These are phyloP conservation scores for Venustampulla echinocandica DNA, from an alignment of 495 filamentous ascomycete genomes.

Conservation along the genomic window DNA sequence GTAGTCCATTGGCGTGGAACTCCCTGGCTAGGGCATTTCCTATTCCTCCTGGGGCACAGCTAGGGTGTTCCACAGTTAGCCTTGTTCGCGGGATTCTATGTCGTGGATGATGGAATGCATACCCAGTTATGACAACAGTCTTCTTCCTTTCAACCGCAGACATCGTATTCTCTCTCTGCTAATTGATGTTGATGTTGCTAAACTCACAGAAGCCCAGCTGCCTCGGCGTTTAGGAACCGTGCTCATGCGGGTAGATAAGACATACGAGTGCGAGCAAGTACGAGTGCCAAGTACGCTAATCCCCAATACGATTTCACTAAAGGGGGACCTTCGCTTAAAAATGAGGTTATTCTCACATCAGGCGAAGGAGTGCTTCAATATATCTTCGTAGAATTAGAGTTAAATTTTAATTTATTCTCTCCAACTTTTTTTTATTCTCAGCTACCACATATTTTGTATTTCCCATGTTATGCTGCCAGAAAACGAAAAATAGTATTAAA, in stretches of 20 bases:
- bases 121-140: not conserved
- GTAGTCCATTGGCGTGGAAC: conserved; percentile 41
- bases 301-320: too few relatives aligned
- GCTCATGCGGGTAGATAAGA: too few relatives aligned
- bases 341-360: too few relatives aligned
- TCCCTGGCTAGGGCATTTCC: conserved; percentile 41
- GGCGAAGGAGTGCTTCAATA: too few relatives aligned
- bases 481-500: not conserved
- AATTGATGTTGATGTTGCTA: not conserved
- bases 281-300: too few relatives aligned
- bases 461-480: not conserved
- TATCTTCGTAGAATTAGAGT: too few relatives aligned
- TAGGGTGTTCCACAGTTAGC: conserved; percentile 15
- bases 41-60: conserved; percentile 46
- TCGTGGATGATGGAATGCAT: not conserved
- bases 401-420: too few relatives aligned
- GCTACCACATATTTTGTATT: not conserved
- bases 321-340: too few relatives aligned
- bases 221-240: too few relatives aligned
- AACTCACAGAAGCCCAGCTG: too few relatives aligned
- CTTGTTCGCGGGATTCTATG: not conserved
- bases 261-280: too few relatives aligned
- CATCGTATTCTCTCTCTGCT: not conserved
- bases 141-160: not conserved
- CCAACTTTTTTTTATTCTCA: too few relatives aligned